phyloP scores from a whole-genome alignment of 1,284 basidiomycete species.

The Agaricales sp. region DNA sequence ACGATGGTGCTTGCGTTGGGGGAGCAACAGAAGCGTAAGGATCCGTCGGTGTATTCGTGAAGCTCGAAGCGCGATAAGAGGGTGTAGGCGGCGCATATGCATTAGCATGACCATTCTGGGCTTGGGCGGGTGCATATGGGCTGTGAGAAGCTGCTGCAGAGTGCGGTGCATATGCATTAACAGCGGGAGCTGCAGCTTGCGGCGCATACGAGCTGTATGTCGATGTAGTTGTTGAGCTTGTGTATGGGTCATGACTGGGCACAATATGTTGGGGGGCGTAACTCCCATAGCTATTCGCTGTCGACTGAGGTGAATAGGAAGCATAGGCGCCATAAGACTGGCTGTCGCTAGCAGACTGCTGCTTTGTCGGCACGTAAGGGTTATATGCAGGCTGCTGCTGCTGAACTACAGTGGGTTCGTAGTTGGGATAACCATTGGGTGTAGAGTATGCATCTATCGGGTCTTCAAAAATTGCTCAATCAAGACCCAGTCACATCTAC shows the following conservation, averaged over 20 bases:
- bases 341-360: constrained; percentile 11
- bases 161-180: neutral
- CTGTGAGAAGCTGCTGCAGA: neutral
- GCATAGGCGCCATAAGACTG: constrained; percentile 7
- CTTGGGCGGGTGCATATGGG: neutral
- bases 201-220: neutral
- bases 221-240: neutral
- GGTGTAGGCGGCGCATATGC: neutral
- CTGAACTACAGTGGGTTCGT: neutral
- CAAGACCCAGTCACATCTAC: too few species aligned
- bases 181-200: neutral
- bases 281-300: constrained; percentile 1
- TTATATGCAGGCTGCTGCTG: constrained; percentile 13
- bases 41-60: neutral
- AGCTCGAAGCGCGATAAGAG: neutral
- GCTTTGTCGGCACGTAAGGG: constrained; percentile 21
- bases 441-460: neutral
- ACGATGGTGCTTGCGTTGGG: neutral
- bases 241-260: constrained; percentile 4
- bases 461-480: neutral
- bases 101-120: neutral
- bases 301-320: constrained; percentile 9
- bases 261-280: neutral
- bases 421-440: neutral
- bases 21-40: constrained; percentile 18